phyloP scores from a whole-genome alignment of 2,329 filamentous ascomycete genomes.

The Scorias spongiosa region DNA sequence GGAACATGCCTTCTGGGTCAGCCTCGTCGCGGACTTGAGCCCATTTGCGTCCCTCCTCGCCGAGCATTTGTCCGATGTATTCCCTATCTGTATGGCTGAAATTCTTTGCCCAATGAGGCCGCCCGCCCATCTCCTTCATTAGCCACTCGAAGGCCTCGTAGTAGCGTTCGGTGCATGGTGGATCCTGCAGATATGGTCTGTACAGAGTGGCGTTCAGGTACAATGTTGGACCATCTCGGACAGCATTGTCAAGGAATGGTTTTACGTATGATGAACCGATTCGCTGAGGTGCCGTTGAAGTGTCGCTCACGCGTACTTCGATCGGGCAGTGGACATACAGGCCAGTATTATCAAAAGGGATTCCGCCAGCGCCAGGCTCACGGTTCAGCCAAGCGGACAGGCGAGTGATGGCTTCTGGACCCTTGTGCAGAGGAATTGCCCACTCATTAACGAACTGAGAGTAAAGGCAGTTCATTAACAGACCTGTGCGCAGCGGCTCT shows the following conservation, averaged over 20 bases:
- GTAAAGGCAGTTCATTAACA: slow-evolving; percentile 95
- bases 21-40: slow-evolving; percentile 51
- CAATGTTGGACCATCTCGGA: slow-evolving; percentile 52
- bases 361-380: slow-evolving; percentile 51
- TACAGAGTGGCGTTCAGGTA: slow-evolving; percentile 88
- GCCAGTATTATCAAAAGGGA: slow-evolving; percentile 66
- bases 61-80: slow-evolving; percentile 55
- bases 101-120: slow-evolving; percentile 89
- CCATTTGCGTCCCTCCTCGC: slow-evolving; percentile 50
- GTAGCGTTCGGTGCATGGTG: slow-evolving; percentile 60
- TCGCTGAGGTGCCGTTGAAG: slow-evolving; percentile 33
- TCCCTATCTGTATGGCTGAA: slow-evolving; percentile 46
- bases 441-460: slow-evolving; percentile 98
- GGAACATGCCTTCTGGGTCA: slow-evolving; percentile 74
- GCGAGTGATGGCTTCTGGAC: slow-evolving; percentile 71
- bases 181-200: slow-evolving; percentile 62
- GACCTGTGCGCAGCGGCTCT: slow-evolving; percentile 61
- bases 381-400: slow-evolving; percentile 76
- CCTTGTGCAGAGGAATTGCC: slow-evolving; percentile 74
- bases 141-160: slow-evolving; percentile 84
- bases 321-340: slow-evolving; percentile 81
- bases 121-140: slow-evolving; percentile 70
- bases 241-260: slow-evolving; percentile 60
- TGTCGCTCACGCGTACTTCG: slow-evolving; percentile 76
- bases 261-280: slow-evolving; percentile 15